Base-by-base conservation (phyloP, 2,329 filamentous ascomycete species). In the Fusarium incarnatum region DNA sequence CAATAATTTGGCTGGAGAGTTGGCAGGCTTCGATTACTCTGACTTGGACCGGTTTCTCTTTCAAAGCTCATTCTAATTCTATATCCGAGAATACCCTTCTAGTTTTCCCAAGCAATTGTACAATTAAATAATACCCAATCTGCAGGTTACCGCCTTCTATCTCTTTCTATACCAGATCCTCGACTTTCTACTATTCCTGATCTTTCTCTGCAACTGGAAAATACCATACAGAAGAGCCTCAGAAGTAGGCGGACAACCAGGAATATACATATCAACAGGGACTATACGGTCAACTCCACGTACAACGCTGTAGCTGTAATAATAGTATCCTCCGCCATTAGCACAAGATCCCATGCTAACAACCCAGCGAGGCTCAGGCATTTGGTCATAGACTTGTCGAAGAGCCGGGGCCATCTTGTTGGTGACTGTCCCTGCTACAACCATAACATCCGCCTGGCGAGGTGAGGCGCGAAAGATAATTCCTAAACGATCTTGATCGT, bases 291-390 rank as follows among this genome's bases (percentile, higher is more conserved):
- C 90, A 64, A 89, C 89, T 0, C 89, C 89, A 40, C 90, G 81
- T 16, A 89, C 84, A 16, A 92, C 89, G 53, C 83, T 86, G 79
- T 92, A 92, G 75, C 87, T 90, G 79, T 92, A 92, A 77, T 92
- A 90, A 78, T 92, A 92, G 79, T 92, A 92, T 16, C 90, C 90
- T 60, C 90, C 90, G 23, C 90, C 89, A 75, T 92, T 92, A 27
- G 90, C 89, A 76, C 90, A 92, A 59, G 86, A 89, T 9, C 90
- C 90, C 89, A 92, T 92, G 72, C 87, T 90, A 70, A 92, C 87
- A 23, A 85, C 80, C 88, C 88, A 90, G 65, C 84, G 80, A 0
- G 88, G 88, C 25, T 91, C 88, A 0, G 89, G 88, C 88, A 91
- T 91, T 77, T 91, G 89, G 68, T 91, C 89, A 75, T 91, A 91